Evolutionary conservation across 768 basidiomycete species (phyloP).

Genomic region (Lactarius hatsudake): DNA sequence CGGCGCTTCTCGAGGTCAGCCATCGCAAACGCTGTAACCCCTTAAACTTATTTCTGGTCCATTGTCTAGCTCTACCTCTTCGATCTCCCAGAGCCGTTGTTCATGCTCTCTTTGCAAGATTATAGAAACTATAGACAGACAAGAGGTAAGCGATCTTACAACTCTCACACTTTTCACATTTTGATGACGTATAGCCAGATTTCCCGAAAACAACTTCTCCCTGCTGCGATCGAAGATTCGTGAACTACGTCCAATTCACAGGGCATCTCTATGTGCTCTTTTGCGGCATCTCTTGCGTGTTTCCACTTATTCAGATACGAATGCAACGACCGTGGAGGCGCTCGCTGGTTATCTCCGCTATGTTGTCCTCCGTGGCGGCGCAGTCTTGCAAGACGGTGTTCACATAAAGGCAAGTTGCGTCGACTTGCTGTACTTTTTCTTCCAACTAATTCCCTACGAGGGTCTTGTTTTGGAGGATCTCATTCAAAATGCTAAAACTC

Average conservation of each 20-base stretch:
- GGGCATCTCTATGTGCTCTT: neutral
- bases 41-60: neutral
- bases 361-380: rapidly evolving
- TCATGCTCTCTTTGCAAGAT: neutral
- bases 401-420: neutral
- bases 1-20: neutral
- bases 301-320: neutral
- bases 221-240: neutral
- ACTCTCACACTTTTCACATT: no score
- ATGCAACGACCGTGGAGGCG: neutral
- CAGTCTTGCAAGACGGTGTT: neutral
- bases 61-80: neutral
- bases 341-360: neutral
- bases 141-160: no score
- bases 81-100: neutral
- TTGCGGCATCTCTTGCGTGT: neutral
- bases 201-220: neutral
- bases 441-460: neutral
- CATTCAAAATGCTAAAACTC: neutral
- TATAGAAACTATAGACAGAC: neutral
- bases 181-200: neutral
- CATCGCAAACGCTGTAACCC: neutral
- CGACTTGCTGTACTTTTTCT: neutral
- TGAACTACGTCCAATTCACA: neutral
- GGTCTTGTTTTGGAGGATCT: neutral